phyloP scores from a whole-genome alignment of 1,139 yeast species.

The Geotrichum aggregatum region DNA sequence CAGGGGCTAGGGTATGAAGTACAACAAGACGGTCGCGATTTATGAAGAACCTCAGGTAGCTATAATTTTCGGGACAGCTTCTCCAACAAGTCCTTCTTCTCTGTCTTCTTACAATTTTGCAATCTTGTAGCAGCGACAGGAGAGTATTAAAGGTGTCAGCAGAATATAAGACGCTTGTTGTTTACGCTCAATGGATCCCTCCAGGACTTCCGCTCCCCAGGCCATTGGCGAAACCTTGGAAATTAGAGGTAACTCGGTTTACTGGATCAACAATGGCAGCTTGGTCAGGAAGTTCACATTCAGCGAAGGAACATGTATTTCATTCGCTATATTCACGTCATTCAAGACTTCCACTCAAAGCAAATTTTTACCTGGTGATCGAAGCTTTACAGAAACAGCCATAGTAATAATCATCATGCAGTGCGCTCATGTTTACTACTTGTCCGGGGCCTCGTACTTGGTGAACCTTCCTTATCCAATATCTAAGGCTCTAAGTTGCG shows the following conservation, averaged over 20 bases:
- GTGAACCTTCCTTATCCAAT: constrained; percentile 63
- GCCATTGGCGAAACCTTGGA: constrained; percentile 16
- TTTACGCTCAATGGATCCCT: not conserved
- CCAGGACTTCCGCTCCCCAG: not conserved
- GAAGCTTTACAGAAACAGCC: constrained; percentile 32
- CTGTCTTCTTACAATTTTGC: too few species aligned
- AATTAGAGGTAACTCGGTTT: constrained; percentile 32
- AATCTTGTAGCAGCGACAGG: not conserved
- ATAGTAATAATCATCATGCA: constrained; percentile 26
- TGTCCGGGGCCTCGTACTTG: constrained; percentile 54
- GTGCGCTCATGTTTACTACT: constrained; percentile 47
- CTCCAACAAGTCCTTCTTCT: too few species aligned
- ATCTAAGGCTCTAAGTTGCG: constrained; percentile 54
- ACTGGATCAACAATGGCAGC: constrained; percentile 50
- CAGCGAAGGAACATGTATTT: constrained; percentile 45
- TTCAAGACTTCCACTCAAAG: constrained; percentile 33
- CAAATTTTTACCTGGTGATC: constrained; percentile 19
- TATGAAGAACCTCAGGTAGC: too few species aligned
- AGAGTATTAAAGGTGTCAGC: too few species aligned
- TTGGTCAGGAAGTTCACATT: constrained; percentile 49
- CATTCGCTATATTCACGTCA: constrained; percentile 48
- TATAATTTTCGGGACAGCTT: too few species aligned
- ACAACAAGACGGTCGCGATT: not conserved
- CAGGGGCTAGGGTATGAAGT: too few species aligned
- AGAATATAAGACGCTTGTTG: too few species aligned